Base-by-base conservation (phyloP, 2,329 filamentous ascomycete genomes). In the Talaromyces rugulosus region DNA sequence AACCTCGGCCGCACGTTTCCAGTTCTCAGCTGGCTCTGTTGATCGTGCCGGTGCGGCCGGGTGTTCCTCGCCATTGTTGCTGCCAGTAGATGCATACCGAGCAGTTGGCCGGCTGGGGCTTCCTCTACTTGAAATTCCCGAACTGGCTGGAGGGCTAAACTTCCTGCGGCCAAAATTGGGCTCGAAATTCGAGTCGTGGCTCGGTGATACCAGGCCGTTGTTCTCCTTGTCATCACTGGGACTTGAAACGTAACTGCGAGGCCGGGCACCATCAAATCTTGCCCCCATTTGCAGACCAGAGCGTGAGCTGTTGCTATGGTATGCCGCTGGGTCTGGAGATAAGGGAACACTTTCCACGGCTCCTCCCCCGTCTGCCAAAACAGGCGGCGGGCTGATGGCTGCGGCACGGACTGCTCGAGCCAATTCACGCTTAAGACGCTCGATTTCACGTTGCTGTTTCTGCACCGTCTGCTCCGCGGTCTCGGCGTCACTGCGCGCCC, bases 1-100 rank as follows among this genome's bases (percentile, higher is more conserved):
- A 62, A 99, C 95, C 80, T 99, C 95, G 2, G 95, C 95, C 18
- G 95, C 95, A 68, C 95, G 84, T 80, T 93, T 96, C 95, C 95
- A 99, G 74, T 93, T 98, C 79, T 99, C 95, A 18, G 88, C 87
- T 0, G 87, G 87, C 54, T 87, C 85, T 16, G 71, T 63, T 61
- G 69, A 75, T 64, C 71, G 68, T 54, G 64, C 69, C 64, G 66
- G 74, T 58, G 56, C 53, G 16, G 59, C 52, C 23, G 44, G 59
- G 58, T 66, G 72, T 59, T 71, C 72, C 60, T 71, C 75, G 65
- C 73, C 73, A n/a, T 70, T 69, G 47, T 72, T 72, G 60, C 74
- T 76, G 36, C 71, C 68, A 3, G 62, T 40, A 33, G 76, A 77
- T 52, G 70, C 71, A 54, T 64, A 72, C 64, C 64, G 72, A 64